These are phyloP conservation scores for Quercus lobata DNA, from an alignment of 331 rosid species.

Conservation along the genomic window DNA sequence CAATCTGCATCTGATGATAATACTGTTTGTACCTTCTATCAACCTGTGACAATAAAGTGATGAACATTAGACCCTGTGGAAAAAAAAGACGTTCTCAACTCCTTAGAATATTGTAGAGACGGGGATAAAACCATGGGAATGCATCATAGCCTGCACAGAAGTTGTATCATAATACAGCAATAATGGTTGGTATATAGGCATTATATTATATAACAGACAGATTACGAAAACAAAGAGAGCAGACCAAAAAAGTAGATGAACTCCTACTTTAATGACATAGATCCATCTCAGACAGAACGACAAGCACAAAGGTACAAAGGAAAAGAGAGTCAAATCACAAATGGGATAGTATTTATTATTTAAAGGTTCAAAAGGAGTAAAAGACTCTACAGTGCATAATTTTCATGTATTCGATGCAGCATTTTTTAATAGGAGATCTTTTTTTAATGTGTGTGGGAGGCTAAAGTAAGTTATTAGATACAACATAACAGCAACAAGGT, in stretches of 20 bases:
- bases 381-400: neutral
- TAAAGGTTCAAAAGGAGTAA: neutral
- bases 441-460: neutral
- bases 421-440: neutral
- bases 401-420: neutral
- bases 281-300: neutral
- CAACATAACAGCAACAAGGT: neutral
- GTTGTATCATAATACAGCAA: neutral
- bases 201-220: neutral
- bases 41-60: slow-evolving; percentile 39
- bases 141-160: neutral
- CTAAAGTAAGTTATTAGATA: neutral
- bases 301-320: neutral
- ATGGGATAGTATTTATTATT: neutral
- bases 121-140: neutral
- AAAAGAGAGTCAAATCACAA: neutral
- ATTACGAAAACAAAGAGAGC: neutral
- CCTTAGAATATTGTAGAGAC: neutral
- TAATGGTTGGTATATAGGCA: neutral
- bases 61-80: neutral
- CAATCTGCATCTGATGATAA: slow-evolving; percentile 78
- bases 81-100: neutral
- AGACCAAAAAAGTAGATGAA: neutral
- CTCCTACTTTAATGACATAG: neutral
- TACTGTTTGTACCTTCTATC: slow-evolving; percentile 81